Conservation (phyloP, 73 alveolate genomes). For the Tetrahymena elliotti region DNA sequence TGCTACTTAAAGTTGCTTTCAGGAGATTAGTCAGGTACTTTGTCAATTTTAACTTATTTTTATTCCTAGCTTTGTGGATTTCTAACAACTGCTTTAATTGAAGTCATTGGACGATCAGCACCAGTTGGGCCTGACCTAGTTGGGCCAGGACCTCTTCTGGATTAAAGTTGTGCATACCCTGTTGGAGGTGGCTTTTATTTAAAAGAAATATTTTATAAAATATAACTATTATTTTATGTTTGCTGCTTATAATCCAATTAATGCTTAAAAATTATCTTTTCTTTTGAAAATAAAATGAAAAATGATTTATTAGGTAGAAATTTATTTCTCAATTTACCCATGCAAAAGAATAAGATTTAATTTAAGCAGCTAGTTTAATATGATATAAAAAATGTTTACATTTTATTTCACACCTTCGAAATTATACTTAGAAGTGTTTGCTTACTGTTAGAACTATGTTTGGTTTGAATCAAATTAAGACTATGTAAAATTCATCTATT, state of each 20-base stretch:
- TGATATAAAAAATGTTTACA: neutral
- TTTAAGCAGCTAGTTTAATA: neutral
- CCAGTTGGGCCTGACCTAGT: neutral
- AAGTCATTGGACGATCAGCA: neutral
- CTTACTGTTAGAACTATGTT: neutral
- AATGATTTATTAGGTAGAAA: no score
- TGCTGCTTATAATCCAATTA: no score
- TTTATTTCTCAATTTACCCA: neutral
- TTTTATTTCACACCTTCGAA: neutral
- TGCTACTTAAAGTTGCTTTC: conserved; percentile 59
- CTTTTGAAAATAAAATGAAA: neutral
- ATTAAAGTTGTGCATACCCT: neutral
- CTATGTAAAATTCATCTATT: neutral
- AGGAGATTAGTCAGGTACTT: conserved; percentile 15
- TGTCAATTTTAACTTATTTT: neutral
- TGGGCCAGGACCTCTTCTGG: neutral
- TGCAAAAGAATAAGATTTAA: neutral
- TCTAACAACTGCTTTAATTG: neutral
- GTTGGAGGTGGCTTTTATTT: neutral
- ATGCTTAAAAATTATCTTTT: neutral
- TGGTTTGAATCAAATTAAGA: neutral
- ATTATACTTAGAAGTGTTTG: neutral
- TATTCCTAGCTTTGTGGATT: neutral
- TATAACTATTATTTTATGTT: neutral
- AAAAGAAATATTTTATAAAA: neutral